Base-by-base conservation (phyloP, 2,329 filamentous ascomycete genomes). In the Dothistroma pini region DNA sequence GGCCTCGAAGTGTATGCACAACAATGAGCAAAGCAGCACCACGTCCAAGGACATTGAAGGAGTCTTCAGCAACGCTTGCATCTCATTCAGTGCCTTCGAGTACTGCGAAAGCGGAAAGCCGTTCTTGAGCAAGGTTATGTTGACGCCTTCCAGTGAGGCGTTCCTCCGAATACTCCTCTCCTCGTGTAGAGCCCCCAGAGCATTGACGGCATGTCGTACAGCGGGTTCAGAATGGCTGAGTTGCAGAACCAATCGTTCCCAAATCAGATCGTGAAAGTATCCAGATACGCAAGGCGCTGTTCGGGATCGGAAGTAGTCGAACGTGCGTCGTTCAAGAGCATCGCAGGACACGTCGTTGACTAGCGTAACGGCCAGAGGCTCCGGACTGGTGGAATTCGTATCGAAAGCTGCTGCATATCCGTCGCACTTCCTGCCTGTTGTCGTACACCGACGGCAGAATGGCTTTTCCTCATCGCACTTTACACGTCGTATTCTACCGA, bases 391-490 rank as follows among this genome's bases (percentile, higher is more conserved):
- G 31, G 56, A 58, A 4, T 44, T 44, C 41, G 3, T n/a, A 12
- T 66, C 62, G 34, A 59, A 56, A 47, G 59, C 60, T 12, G 57
- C 48, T 21, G 61, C 66, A 57, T 86, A 85, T 60, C 84, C 84
- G 68, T 86, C 83, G 67, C 83, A 86, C 65, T 77, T 80, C 56
- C 83, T 78, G 12, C 83, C 82, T 2, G 83, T 84, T 59, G 79
- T 81, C 35, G 77, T 78, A 67, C 83, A 86, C 59, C 81, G 79
- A 38, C 78, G 71, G 65, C 84, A 86, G 44, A 71, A 74, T 1
- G 83, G 83, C 59, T 81, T 83, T 19, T 71, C 74, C 71, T 85
- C 83, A 63, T 84, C 83, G 69, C 83, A 86, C 69, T 85, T 85
- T 57, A 85, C 79, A 59, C 82, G 81, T 55, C 83, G 80, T 34